These are phyloP conservation scores for Rhynchospora tenuis DNA, from an alignment of 176 grass and related monocot genomes.

Conservation along the genomic window DNA sequence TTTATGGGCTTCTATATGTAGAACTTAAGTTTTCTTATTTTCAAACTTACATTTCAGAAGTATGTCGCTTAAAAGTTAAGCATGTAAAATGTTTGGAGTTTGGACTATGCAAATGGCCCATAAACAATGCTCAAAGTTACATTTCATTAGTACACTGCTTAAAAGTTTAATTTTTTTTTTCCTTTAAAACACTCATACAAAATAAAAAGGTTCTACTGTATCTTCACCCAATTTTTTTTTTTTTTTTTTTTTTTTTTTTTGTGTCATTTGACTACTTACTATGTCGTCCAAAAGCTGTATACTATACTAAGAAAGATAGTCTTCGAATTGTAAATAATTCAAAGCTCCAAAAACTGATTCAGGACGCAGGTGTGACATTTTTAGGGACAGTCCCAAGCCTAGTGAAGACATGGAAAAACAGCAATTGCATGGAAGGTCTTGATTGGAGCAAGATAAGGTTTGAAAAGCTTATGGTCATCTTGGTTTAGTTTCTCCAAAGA, in stretches of 20 bases:
- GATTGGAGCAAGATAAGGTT: slow-evolving; percentile 93
- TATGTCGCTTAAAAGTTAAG: too few relatives aligned
- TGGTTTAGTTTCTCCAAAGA: not conserved
- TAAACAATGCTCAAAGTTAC: not conserved
- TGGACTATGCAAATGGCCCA: not conserved
- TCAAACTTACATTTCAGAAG: too few relatives aligned
- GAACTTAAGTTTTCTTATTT: too few relatives aligned
- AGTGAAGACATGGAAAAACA: slow-evolving; percentile 79
- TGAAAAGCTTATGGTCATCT: not conserved
- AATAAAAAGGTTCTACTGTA: not conserved
- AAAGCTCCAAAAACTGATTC: not conserved
- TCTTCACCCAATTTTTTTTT: not conserved
- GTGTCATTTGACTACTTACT: not conserved
- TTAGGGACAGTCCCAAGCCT: slow-evolving; percentile 87
- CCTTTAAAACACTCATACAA: not conserved
- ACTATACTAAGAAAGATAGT: not conserved
- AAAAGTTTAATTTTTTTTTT: not conserved
- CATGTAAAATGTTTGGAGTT: not conserved
- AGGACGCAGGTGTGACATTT: slow-evolving; percentile 84
- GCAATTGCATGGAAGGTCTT: slow-evolving; percentile 63
- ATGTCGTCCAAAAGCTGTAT: not conserved
- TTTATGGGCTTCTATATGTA: too few relatives aligned
- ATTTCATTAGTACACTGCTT: not conserved
- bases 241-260: too few relatives aligned
- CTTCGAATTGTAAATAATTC: not conserved